phyloP scores from a whole-genome alignment of 805 yeast species.

The Torulaspora microellipsoides region DNA sequence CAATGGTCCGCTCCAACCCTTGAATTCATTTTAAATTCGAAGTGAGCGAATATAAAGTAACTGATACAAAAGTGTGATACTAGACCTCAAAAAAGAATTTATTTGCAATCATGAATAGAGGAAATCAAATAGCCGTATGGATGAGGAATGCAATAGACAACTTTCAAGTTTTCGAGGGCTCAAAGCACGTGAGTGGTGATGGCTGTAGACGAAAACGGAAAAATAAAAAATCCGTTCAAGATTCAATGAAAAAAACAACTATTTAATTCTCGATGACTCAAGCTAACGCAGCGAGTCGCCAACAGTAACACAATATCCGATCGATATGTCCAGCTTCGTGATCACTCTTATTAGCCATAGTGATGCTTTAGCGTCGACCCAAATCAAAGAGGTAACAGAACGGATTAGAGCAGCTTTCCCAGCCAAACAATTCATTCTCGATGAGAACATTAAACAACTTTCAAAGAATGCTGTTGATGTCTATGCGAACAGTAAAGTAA shows the following conservation, averaged over 20 bases:
- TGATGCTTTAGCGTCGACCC: slow-evolving; percentile 3
- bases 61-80: too few species aligned
- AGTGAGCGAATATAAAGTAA: too few species aligned
- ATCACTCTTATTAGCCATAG: slow-evolving; percentile 18
- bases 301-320: background rate
- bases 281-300: too few species aligned
- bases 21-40: too few species aligned
- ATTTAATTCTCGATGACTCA: slow-evolving; percentile 2
- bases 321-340: slow-evolving; percentile 10
- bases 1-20: too few species aligned
- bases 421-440: slow-evolving; percentile 4
- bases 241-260: background rate
- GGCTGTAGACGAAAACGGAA: too few species aligned
- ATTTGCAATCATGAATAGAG: too few species aligned
- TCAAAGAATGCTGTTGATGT: slow-evolving; percentile 19
- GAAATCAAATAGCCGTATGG: too few species aligned
- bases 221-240: background rate
- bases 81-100: too few species aligned
- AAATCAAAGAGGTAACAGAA: slow-evolving; percentile 1
- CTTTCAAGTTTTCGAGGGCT: too few species aligned
- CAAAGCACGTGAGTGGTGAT: too few species aligned
- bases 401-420: slow-evolving; percentile 2
- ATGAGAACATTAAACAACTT: slow-evolving; percentile 5
- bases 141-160: too few species aligned
- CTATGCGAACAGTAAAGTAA: slow-evolving; percentile 4